Base-by-base conservation (phyloP, 2,329 filamentous ascomycete genomes). In the Botrytis hyacinthi region DNA sequence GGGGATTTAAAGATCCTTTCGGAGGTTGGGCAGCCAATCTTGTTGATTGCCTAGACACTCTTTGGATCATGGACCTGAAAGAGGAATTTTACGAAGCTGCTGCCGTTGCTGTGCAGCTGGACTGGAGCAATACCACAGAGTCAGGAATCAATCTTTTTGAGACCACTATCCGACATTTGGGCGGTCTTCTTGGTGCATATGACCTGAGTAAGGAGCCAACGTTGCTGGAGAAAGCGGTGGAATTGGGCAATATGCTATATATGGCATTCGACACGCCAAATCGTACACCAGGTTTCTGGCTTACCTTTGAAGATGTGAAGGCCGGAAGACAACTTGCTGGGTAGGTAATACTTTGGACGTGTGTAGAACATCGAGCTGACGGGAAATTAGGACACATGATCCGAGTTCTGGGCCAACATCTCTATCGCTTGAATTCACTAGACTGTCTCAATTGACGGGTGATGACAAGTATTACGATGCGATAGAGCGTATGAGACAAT, bases 1-100 rank as follows among this genome's bases (percentile, higher is more conserved):
- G 90, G 71, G 84, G 83, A 7, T 88, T 84, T 75, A 88, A 89
- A 42, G 92, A 97, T 80, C 92, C 93, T 0, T 98, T 98, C 82
- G 95, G 93, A 79, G 93, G 92, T 61, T 97, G 94, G 94, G 92
- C 92, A 18, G 94, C 93, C 16, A 95, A 94, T 0, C 81, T 97
- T 74, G 92, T 97, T 6, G 94, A 97, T 83, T 86, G 89, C 1
- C 83, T 95, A 67, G 93, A 96, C 79, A 94, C 93, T 0, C 85
- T 96, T 4, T 96, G 92, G 91, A 94, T 97, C 77, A 94, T 95
- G 87, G 92, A 88, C 44, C 79, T 97, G 81, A 88, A 88, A 77
- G 86, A 91, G 0, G 93, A 96, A 78, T 97, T 97, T 79, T 88
- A 93, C 71, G 71, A 74, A 32, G 76, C 77, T 4, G 63, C 77